phyloP scores from a whole-genome alignment of 2,329 filamentous ascomycete species.

The Penicillium sp. region DNA sequence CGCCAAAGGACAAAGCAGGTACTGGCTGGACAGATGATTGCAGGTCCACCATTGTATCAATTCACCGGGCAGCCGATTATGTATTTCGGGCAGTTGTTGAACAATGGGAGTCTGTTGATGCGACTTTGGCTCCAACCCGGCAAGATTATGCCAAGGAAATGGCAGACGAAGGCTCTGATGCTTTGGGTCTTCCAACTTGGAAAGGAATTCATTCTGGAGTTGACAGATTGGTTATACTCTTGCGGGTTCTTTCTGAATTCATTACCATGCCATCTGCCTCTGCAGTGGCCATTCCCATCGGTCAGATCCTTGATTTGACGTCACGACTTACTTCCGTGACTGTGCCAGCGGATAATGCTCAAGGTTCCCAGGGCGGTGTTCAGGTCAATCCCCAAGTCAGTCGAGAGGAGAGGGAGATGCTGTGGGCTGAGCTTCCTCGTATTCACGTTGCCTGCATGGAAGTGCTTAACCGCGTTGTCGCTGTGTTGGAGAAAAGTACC shows the following conservation, averaged over 20 bases:
- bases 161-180: constrained; percentile 40
- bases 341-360: constrained; percentile 43
- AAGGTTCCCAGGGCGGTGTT: constrained; percentile 49
- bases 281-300: constrained; percentile 65
- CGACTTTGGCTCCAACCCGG: constrained; percentile 34
- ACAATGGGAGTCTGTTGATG: constrained; percentile 70
- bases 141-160: constrained; percentile 37
- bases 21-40: constrained; percentile 76
- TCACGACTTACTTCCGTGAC: constrained; percentile 67
- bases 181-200: constrained; percentile 64
- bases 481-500: constrained; percentile 58
- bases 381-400: constrained; percentile 69
- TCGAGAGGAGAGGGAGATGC: constrained; percentile 75
- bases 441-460: constrained; percentile 70
- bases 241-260: constrained; percentile 63
- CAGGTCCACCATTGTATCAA: constrained; percentile 58
- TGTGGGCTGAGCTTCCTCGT: constrained; percentile 69
- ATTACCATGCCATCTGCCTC: constrained; percentile 63
- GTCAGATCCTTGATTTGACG: constrained; percentile 64
- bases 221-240: constrained; percentile 64
- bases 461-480: constrained; percentile 57
- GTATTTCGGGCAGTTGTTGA: constrained; percentile 77
- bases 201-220: constrained; percentile 69
- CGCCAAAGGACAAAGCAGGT: constrained; percentile 71
- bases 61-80: constrained; percentile 70